Percentiles rank a stretch among this genome's conserved stretches.
Conservation (phyloP, 106 monocot species). For the Phalaenopsis equestris region DNA sequence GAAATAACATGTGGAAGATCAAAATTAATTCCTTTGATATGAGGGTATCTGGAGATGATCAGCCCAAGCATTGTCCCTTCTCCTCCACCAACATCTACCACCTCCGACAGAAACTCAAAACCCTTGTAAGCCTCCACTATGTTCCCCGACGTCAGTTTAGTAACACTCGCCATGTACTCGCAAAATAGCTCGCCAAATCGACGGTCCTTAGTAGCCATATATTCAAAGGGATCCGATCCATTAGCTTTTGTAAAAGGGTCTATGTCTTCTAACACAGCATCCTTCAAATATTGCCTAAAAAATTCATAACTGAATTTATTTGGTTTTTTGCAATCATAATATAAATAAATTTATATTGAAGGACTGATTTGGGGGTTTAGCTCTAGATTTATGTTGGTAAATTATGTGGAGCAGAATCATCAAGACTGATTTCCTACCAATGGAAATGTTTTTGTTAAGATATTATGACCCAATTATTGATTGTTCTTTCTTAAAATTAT, state of each 20-base stretch:
- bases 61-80: background rate
- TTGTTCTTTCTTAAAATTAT: too few species aligned
- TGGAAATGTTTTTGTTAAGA: too few species aligned
- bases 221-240: constrained; percentile 34
- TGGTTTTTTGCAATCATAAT: too few species aligned
- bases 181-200: constrained; percentile 24
- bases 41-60: constrained; percentile 9
- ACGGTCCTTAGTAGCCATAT: constrained; percentile 11
- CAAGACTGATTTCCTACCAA: too few species aligned
- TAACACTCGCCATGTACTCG: constrained; percentile 21
- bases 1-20: constrained; percentile 17
- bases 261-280: constrained; percentile 2
- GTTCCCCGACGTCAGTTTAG: constrained; percentile 22
- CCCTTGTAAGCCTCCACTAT: constrained; percentile 21
- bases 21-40: constrained; percentile 18
- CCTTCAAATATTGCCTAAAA: constrained; percentile 9
- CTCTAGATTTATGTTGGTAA: too few species aligned
- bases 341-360: too few species aligned
- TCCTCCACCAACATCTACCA: constrained; percentile 19
- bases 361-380: too few species aligned
- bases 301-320: background rate
- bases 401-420: too few species aligned
- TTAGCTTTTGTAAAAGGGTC: constrained; percentile 3
- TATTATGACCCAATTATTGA: too few species aligned
- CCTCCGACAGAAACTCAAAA: background rate